These are phyloP conservation scores for Stephania cephalantha DNA, from an alignment of 164 flowering plant species.

Conservation along the genomic window DNA sequence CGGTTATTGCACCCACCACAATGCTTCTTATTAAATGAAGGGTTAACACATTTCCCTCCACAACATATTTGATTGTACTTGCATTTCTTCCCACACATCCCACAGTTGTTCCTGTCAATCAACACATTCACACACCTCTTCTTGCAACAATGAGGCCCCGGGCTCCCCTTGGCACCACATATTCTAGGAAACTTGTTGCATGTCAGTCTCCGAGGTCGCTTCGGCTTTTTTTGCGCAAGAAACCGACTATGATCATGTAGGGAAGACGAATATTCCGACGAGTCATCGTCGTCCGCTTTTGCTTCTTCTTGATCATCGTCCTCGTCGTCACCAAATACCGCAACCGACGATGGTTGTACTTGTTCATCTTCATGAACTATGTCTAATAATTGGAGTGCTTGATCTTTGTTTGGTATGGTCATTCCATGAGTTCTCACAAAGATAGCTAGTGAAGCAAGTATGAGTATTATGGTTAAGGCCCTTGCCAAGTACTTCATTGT, in stretches of 20 bases:
- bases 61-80: conserved; percentile 19
- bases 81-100: conserved; percentile 23
- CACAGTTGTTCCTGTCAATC: conserved; percentile 17
- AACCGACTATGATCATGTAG: not conserved
- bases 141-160: conserved; percentile 16
- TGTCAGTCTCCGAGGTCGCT: not conserved
- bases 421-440: not conserved
- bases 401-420: not conserved
- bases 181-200: conserved; percentile 15
- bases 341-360: not conserved
- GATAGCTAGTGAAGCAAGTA: not conserved
- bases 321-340: not conserved
- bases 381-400: not conserved
- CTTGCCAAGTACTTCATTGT: not conserved
- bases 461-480: not conserved
- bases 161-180: conserved; percentile 16
- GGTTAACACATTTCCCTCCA: conserved; percentile 18
- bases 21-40: conserved; percentile 6
- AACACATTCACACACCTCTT: conserved; percentile 20
- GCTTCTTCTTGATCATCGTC: not conserved
- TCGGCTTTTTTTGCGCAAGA: not conserved
- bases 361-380: not conserved
- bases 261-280: not conserved
- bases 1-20: conserved; percentile 21
- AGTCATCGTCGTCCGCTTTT: no score